These are phyloP conservation scores for Brassica balearica DNA, from an alignment of 441 rosid species.

Conservation along the genomic window DNA sequence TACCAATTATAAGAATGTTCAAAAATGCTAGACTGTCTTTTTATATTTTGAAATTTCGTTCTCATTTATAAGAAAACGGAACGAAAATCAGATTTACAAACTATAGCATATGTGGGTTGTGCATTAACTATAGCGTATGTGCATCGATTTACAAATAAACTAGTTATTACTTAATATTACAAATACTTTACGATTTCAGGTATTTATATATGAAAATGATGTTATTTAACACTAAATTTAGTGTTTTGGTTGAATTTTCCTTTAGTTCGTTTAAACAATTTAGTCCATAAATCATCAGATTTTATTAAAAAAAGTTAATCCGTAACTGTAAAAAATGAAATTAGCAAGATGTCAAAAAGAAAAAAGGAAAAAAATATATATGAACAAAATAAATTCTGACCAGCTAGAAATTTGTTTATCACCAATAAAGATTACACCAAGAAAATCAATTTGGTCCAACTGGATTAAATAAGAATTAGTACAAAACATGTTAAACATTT, in stretches of 20 bases:
- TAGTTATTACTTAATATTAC: background rate
- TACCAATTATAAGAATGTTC: background rate
- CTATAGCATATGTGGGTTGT: too few relatives aligned
- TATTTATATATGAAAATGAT: too few relatives aligned
- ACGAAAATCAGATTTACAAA: background rate
- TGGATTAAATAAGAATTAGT: background rate
- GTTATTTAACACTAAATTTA: too few relatives aligned
- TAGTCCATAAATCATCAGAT: too few relatives aligned
- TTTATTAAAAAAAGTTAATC: too few relatives aligned
- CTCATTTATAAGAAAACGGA: background rate
- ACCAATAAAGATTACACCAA: background rate
- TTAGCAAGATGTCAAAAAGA: too few relatives aligned
- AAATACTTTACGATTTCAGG: background rate
- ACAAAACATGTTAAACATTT: conserved; percentile 4
- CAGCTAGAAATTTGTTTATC: background rate
- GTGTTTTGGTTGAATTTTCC: too few relatives aligned
- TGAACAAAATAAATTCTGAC: background rate
- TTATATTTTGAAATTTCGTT: background rate
- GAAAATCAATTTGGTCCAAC: background rate
- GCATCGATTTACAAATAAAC: background rate
- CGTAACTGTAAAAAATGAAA: too few relatives aligned
- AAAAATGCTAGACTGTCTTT: background rate
- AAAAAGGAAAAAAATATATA: too few relatives aligned
- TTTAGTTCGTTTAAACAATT: too few relatives aligned
- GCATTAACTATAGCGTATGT: background rate